Base-by-base conservation (phyloP, 495 filamentous ascomycete species). In the Neurospora sp. region DNA sequence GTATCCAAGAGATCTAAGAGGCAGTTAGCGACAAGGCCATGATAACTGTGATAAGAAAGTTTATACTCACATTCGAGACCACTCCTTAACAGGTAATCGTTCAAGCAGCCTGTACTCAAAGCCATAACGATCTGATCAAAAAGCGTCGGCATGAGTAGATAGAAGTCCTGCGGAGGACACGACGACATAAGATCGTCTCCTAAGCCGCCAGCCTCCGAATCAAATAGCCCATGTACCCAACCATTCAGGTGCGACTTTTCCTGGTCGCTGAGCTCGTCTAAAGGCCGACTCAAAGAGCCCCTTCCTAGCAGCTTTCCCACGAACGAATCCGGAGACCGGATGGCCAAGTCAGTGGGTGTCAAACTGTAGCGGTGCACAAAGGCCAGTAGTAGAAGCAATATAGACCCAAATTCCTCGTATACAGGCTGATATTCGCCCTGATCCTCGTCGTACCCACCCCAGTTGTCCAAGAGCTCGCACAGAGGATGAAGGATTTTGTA, bases 361-460 rank as follows among this genome's bases (percentile, higher is more conserved):
- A 99, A 82, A 46, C 89, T 87, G 77, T 97, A 98, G 18, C 96
- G 94, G 76, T 96, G 89, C 71, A 92, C 89, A 75, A 97, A 92
- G 0, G 91, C 91, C 22, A 97, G 82, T 0, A 97, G 87, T 2
- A 99, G 84, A 3, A 98, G 87, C 8, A 98, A 83, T 18, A 98
- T 91, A 53, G 92, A 92, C 0, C 94, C 93, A 73, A 98, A 99
- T 74, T 99, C 96, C 75, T 98, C 95, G 77, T 98, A 98, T 2
- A 97, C 92, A 0, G 95, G 96, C 78, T 98, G 94, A 76, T 96
- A 96, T 79, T 99, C 96, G 42, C 91, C 90, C 84, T 97, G 93
- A 71, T 98, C 95, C 74, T 97, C 95, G 73, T 98, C 95, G 81
- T 95, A 96, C 20, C 87, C 78, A 3, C 73, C 86, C 96, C 95